Percentiles rank a stretch among this genome's conserved stretches.
Conservation (phyloP, 371 early-diverging fungal genomes). For the Zopfochytrium polystomum region DNA sequence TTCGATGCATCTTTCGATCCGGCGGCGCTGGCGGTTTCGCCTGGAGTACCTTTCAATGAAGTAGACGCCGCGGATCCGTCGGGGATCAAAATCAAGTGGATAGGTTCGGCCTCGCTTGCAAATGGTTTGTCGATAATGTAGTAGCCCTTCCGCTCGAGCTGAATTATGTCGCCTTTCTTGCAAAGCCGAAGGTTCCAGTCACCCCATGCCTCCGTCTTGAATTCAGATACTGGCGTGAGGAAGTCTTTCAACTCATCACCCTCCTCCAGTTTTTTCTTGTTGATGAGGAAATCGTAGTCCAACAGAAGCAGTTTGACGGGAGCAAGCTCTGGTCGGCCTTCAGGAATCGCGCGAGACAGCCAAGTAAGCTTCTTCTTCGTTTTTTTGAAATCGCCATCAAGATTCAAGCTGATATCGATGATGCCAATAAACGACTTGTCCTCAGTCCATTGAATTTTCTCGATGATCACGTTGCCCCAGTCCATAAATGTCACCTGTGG, state of each 20-base stretch:
- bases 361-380: constrained; percentile 99
- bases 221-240: constrained; percentile 88
- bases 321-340: constrained; percentile 42
- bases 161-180: constrained; percentile 83
- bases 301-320: constrained; percentile 65
- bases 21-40: constrained; percentile 4
- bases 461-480: constrained; percentile 97
- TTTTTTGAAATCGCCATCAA: constrained; percentile 96
- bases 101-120: constrained; percentile 41
- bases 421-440: constrained; percentile 33
- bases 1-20: constrained; percentile 6
- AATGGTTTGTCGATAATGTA: constrained; percentile 81
- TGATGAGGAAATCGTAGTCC: constrained; percentile 95
- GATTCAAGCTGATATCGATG: constrained; percentile 65
- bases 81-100: constrained; percentile 83
- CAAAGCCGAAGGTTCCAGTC: constrained; percentile 48
- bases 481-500: constrained; percentile 93
- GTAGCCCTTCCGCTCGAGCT: constrained; percentile 98
- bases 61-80: constrained; percentile 86
- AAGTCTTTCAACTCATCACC: constrained; percentile 82
- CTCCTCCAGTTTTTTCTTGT: constrained; percentile 96
- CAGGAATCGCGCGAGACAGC: constrained; percentile 58
- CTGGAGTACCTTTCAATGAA: constrained; percentile 64
- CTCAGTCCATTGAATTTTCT: constrained; percentile 46
- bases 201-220: constrained; percentile 56